Conservation (phyloP, 139 green algal species). For the Edaphochlamys debaryana region DNA sequence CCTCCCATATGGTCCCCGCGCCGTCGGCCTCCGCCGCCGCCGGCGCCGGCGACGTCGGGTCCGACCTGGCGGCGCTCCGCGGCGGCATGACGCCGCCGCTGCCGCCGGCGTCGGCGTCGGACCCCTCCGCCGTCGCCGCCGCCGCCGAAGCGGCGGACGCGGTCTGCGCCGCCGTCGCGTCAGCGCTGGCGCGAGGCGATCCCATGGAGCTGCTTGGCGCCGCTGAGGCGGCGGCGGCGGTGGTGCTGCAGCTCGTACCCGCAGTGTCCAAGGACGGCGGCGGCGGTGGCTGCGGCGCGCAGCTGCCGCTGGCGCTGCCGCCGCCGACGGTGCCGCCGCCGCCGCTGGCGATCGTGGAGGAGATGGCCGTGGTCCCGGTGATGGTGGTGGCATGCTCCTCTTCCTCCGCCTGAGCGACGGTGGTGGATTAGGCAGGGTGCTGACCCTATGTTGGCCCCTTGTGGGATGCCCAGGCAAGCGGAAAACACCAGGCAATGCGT, state of each 20-base stretch:
- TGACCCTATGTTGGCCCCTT: no score
- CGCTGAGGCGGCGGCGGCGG: constrained; percentile 9
- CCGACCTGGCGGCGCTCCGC: not conserved
- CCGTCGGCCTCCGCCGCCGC: no score
- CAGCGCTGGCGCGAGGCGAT: constrained; percentile 8
- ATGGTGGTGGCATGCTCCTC: not conserved
- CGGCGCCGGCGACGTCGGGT: not conserved
- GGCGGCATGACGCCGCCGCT: not conserved
- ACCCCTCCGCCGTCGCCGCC: not conserved
- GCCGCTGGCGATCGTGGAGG: not conserved
- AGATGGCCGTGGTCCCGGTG: constrained; percentile 6
- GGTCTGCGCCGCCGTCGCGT: not conserved
- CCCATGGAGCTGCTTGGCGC: constrained; percentile 1
- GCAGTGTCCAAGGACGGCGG: not conserved
- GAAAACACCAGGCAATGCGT: no score
- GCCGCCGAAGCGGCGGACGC: not conserved
- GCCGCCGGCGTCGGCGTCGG: not conserved
- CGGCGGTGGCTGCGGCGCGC: not conserved
- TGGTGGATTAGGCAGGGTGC: no score
- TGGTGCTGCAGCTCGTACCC: constrained; percentile 14
- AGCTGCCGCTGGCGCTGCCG: not conserved
- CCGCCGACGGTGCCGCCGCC: not conserved
- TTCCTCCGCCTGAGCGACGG: no score
- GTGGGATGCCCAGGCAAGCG: no score
- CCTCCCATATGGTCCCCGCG: no score